Percentiles rank a stretch among this genome's conserved stretches.
These are phyloP conservation scores for Fraxinus latifolia DNA, from an alignment of 305 asterid genomes.

Conservation along the genomic window DNA sequence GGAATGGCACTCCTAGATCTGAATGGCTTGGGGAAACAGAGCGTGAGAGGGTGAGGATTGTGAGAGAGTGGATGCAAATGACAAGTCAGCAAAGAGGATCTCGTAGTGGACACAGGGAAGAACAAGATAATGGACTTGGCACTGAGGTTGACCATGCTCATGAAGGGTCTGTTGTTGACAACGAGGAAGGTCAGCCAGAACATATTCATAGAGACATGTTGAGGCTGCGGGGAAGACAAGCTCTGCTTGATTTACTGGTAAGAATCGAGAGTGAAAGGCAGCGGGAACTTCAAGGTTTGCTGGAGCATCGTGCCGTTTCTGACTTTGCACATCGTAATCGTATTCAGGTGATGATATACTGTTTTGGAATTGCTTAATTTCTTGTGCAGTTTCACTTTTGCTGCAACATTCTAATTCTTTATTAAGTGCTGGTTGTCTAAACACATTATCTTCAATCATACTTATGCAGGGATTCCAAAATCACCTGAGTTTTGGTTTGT, in stretches of 20 bases:
- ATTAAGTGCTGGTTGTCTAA: neutral
- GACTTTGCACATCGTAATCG: slow-evolving; percentile 20
- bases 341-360: neutral
- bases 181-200: slow-evolving; percentile 65
- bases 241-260: slow-evolving; percentile 42
- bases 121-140: slow-evolving; percentile 36
- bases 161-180: slow-evolving; percentile 43
- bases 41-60: slow-evolving; percentile 82
- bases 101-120: slow-evolving; percentile 57
- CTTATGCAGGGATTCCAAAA: neutral
- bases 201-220: slow-evolving; percentile 45
- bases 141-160: slow-evolving; percentile 46
- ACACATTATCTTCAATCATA: neutral
- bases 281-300: slow-evolving; percentile 25
- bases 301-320: slow-evolving; percentile 20
- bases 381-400: neutral
- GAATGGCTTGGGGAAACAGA: slow-evolving; percentile 91
- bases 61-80: slow-evolving; percentile 29
- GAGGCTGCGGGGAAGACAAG: slow-evolving; percentile 46
- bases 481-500: neutral
- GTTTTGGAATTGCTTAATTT: neutral
- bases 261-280: slow-evolving; percentile 29
- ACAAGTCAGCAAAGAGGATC: slow-evolving; percentile 84
- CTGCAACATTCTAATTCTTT: neutral
- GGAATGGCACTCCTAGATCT: slow-evolving; percentile 57